Base-by-base conservation (phyloP, 352 stramenopile species). In the Globisporangium mamillatum region DNA sequence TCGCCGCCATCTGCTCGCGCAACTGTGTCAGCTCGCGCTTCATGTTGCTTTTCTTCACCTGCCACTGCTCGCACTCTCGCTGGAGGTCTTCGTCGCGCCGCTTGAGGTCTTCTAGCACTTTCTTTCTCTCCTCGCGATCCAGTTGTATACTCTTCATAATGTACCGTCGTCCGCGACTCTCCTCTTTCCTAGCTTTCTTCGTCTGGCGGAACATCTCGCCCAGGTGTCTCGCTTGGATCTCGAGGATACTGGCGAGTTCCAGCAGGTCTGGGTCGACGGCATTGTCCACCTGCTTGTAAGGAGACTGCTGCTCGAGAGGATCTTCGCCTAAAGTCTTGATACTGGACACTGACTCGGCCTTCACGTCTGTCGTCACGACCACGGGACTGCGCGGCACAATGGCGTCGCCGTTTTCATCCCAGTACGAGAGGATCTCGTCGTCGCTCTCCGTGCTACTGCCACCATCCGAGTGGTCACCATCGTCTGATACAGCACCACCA, bases 401-500 rank as follows among this genome's bases (percentile, higher is more conserved):
- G 14, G 34, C 53, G 10, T 58, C 52, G 3, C 32, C 52, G 1
- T 29, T 25, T 22, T 56, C 50, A 27, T 29, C n/a, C 22, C 52
- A 29, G 18, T 14, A 22, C 16, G 16, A 41, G 9, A 41, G 25
- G 25, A 38, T 34, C 53, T 59, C 53, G 25, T 24, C 54, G 14
- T 59, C 27, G 54, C 54, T 41, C 54, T 59, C 54, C 1, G 54
- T 59, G 54, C 25, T 59, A 9, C 54, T 59, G 5, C 25, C 54
- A 14, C 25, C 14, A 1, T 29, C 36, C 4, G 25, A 59, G 8
- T 59, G 18, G 10, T 59, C 53, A 41, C 34, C 34, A 14, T 14
- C 8, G 12, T 29, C n/a, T 2, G 9, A 22, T 27, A 24, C 48
- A 10, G 22, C 22, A 24, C 22, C 24, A 14, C 6, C 18, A 1